A percentile compares a stretch with the other conserved stretches of the same genome.
phyloP scores from a whole-genome alignment of 371 early-diverging fungal genomes.

The Caulochytrium protostelioides region DNA sequence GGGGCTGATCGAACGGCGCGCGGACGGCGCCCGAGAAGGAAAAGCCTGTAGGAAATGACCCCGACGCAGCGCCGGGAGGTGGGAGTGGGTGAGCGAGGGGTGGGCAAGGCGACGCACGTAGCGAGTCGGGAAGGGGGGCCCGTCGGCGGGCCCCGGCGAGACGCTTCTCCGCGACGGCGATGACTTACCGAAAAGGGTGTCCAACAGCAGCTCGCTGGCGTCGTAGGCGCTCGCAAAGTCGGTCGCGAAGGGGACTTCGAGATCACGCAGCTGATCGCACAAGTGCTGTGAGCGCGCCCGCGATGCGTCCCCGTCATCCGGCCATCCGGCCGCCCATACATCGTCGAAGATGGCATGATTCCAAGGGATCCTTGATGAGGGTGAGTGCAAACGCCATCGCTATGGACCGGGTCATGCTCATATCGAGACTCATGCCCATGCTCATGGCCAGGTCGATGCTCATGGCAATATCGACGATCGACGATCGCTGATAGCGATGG shows the following conservation, averaged over 20 bases:
- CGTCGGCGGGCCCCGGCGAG: too few relatives aligned
- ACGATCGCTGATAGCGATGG: too few relatives aligned
- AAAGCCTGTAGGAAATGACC: constrained; percentile 31
- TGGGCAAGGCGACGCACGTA: not conserved
- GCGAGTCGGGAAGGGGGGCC: too few relatives aligned
- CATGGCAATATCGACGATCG: too few relatives aligned
- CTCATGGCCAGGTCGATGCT: too few relatives aligned
- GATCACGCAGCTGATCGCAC: constrained; percentile 39
- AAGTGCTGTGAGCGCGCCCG: constrained; percentile 21
- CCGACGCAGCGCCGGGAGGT: not conserved
- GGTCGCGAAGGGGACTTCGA: constrained; percentile 38
- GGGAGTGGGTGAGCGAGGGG: not conserved
- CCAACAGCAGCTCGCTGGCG: constrained; percentile 44
- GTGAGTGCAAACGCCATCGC: too few relatives aligned
- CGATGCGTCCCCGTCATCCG: not conserved
- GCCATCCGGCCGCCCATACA: too few relatives aligned
- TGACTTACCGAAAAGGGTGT: constrained; percentile 58
- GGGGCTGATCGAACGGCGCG: constrained; percentile 48
- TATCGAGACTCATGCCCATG: too few relatives aligned
- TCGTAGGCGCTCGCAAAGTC: constrained; percentile 11
- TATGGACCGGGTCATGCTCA: too few relatives aligned
- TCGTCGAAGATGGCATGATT: not conserved
- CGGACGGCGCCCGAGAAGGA: constrained; percentile 62
- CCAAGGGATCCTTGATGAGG: not conserved
- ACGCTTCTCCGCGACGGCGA: too few relatives aligned